Percentiles rank a stretch among this genome's conserved stretches.
Conservation (phyloP, 2,329 filamentous ascomycete species). For the Mycocentrospora acerina region DNA sequence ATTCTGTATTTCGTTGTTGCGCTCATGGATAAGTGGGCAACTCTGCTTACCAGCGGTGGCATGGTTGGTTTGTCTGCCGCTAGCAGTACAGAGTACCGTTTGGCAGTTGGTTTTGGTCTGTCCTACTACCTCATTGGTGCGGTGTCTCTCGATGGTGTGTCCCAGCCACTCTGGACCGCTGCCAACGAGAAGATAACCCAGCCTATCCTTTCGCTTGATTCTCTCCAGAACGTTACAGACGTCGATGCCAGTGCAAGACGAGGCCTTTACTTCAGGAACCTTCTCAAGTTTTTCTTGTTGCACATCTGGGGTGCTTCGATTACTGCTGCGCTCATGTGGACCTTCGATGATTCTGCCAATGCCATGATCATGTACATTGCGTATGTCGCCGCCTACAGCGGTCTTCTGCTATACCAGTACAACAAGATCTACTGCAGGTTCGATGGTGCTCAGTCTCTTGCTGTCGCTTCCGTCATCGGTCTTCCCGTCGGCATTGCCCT, state of each 20-base stretch:
- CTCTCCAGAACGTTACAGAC: constrained; percentile 47
- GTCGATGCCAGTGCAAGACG: constrained; percentile 48
- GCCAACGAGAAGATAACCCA: constrained; percentile 46
- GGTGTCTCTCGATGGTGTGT: constrained; percentile 56
- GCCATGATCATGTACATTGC: constrained; percentile 52
- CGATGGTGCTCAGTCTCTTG: constrained; percentile 48
- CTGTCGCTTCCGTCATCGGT: constrained; percentile 48
- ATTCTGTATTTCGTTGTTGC: constrained; percentile 56
- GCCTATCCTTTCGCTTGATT: constrained; percentile 41
- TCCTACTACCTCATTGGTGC: constrained; percentile 59
- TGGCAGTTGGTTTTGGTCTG: constrained; percentile 55
- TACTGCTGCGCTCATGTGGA: constrained; percentile 52
- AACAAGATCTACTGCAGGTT: constrained; percentile 52
- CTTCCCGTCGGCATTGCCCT: constrained; percentile 50
- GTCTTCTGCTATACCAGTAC: constrained; percentile 53
- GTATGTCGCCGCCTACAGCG: constrained; percentile 54
- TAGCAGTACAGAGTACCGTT: constrained; percentile 40
- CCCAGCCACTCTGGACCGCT: constrained; percentile 49
- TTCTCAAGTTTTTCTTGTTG: constrained; percentile 51
- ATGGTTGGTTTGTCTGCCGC: constrained; percentile 44
- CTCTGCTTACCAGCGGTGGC: constrained; percentile 48
- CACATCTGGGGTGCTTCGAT: constrained; percentile 54
- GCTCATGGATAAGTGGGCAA: constrained; percentile 56
- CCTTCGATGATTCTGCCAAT: constrained; percentile 45
- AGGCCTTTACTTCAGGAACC: constrained; percentile 53